Percentiles rank a stretch among this genome's conserved stretches.
These are phyloP conservation scores for Coriaria nepalensis DNA, from an alignment of 306 rosid species.

Conservation along the genomic window DNA sequence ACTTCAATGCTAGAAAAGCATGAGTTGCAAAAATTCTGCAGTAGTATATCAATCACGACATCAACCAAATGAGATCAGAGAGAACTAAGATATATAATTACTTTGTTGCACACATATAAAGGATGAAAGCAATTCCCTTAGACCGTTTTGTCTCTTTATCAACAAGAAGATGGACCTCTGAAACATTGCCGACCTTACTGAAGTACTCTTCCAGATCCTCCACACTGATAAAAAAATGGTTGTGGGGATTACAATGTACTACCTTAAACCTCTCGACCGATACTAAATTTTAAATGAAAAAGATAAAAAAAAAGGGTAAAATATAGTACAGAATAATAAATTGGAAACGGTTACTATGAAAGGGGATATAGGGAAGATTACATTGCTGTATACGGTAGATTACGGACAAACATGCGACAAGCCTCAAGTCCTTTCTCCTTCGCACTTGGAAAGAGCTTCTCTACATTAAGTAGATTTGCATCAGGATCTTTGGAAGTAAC, in stretches of 20 bases:
- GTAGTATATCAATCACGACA: too few relatives aligned
- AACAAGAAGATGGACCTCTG: slow-evolving; percentile 68
- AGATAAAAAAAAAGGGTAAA: background rate
- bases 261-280: too few relatives aligned
- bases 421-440: slow-evolving; percentile 38
- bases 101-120: slow-evolving; percentile 50
- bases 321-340: slow-evolving; percentile 3
- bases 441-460: slow-evolving; percentile 19
- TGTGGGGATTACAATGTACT: too few relatives aligned
- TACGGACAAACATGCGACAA: slow-evolving; percentile 69
- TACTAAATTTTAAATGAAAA: too few relatives aligned
- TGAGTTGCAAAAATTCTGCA: too few relatives aligned
- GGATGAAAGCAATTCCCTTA: slow-evolving; percentile 66
- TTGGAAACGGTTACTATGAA: background rate
- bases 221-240: slow-evolving; percentile 45
- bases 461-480: slow-evolving; percentile 15
- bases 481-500: slow-evolving; percentile 7
- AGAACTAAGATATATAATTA: slow-evolving; percentile 20
- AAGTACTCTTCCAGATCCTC: slow-evolving; percentile 78
- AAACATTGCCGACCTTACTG: slow-evolving; percentile 45
- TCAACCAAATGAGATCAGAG: slow-evolving; percentile 9
- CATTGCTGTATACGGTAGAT: slow-evolving; percentile 74
- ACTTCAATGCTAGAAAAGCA: too few relatives aligned
- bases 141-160: slow-evolving; percentile 71
- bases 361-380: slow-evolving; percentile 14